Conservation (phyloP, 768 basidiomycete genomes). For the Calocybe cyanea region DNA sequence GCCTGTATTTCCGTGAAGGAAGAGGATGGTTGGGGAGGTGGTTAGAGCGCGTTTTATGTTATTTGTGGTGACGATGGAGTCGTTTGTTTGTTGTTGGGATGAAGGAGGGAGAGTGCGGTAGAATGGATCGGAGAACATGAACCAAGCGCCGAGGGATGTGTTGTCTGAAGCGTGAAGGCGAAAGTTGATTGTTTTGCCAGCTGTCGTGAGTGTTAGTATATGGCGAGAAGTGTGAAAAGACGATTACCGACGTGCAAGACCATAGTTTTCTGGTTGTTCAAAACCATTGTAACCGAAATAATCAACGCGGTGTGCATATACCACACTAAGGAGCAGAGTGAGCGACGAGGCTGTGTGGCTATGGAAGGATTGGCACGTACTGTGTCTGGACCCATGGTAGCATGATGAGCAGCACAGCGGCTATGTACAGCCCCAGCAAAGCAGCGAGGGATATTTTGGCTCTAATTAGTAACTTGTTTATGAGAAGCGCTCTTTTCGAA, state of each 20-base stretch:
- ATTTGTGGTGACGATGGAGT: conserved; percentile 9
- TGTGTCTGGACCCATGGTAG: conserved; percentile 36
- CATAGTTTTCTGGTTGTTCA: conserved; percentile 36
- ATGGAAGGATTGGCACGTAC: conserved; percentile 17
- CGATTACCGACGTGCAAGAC: conserved; percentile 34
- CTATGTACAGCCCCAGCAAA: conserved; percentile 14
- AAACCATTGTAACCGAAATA: conserved; percentile 32
- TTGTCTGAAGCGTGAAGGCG: conserved; percentile 60
- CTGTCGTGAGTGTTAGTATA: conserved; percentile 24
- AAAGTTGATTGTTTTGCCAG: conserved; percentile 59
- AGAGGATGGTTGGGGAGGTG: conserved; percentile 56
- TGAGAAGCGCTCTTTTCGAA: neutral
- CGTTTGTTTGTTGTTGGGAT: conserved; percentile 24
- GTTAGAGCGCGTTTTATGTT: conserved; percentile 25
- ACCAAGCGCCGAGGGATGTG: conserved; percentile 64
- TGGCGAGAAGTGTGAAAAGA: neutral
- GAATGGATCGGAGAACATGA: conserved; percentile 50
- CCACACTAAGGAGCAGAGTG: conserved; percentile 19
- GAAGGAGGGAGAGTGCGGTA: conserved; percentile 36
- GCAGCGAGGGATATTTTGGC: conserved; percentile 1
- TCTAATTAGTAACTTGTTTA: conserved; percentile 2
- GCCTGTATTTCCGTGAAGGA: conserved; percentile 72
- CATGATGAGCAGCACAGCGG: conserved; percentile 29
- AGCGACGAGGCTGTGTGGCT: neutral
- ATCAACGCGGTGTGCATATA: conserved; percentile 37